These are phyloP conservation scores for Ophiostoma sp. DNA, from an alignment of 2,329 filamentous ascomycete species.

Conservation along the genomic window DNA sequence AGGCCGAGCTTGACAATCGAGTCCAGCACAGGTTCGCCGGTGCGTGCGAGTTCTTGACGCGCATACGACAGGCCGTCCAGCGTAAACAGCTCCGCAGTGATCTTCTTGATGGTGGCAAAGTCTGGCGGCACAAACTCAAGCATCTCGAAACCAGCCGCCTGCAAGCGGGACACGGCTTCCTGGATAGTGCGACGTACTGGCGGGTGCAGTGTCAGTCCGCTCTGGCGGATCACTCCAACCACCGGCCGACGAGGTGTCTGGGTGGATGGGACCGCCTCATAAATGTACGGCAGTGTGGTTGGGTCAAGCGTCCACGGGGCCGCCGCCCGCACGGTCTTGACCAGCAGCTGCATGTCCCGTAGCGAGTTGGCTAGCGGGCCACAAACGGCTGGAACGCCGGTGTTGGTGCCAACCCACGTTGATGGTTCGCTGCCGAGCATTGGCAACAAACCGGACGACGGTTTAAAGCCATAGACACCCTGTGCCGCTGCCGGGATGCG, in stretches of 20 bases:
- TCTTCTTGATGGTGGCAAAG: background rate
- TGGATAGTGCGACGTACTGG: background rate
- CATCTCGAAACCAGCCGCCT: background rate
- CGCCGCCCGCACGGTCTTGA: background rate
- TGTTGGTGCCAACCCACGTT: background rate
- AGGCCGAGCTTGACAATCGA: background rate
- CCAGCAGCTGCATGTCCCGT: background rate
- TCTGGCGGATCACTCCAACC: background rate
- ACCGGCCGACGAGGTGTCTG: background rate
- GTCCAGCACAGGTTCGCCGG: background rate
- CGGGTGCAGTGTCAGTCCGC: background rate
- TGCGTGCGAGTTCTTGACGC: background rate
- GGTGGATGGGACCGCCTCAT: background rate
- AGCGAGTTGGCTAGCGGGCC: background rate
- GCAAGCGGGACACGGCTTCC: background rate
- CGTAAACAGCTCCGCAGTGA: background rate
- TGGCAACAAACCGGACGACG: background rate
- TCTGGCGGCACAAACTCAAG: background rate
- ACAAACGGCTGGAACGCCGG: background rate
- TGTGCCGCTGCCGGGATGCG: background rate
- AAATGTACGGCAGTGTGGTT: background rate
- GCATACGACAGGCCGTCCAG: background rate
- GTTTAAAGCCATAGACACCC: background rate
- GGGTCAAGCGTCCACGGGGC: background rate
- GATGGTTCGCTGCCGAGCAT: background rate